Evolutionary conservation across 768 basidiomycete genomes (phyloP).

Genomic region (Asterophora parasitica): DNA sequence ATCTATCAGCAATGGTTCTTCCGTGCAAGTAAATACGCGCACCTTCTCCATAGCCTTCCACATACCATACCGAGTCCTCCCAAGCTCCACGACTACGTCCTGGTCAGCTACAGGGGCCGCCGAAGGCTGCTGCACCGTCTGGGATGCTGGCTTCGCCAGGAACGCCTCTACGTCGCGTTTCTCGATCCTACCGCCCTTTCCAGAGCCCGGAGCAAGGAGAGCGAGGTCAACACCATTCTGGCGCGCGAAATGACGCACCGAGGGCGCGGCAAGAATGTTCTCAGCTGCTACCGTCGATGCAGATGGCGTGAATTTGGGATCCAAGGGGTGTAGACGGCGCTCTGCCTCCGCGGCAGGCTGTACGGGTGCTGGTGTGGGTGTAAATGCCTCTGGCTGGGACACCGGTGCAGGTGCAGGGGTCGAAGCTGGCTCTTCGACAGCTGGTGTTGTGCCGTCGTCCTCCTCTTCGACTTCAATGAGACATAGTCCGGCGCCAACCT

Average conservation of each 20-base stretch:
- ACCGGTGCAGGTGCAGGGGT: background rate
- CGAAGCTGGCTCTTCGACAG: conserved; percentile 1
- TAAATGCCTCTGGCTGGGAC: background rate
- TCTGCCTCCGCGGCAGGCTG: conserved; percentile 1
- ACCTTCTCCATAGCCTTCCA: conserved; percentile 89
- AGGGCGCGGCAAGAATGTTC: conserved; percentile 65
- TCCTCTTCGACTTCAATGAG: conserved; percentile 78
- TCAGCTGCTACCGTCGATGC: background rate
- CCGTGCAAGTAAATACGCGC: conserved; percentile 8
- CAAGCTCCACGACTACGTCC: conserved; percentile 66
- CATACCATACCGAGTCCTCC: conserved; percentile 77
- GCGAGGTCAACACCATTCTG: conserved; percentile 59
- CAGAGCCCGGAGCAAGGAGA: conserved; percentile 58
- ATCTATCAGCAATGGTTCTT: background rate
- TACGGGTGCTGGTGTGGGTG: background rate
- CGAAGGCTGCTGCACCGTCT: background rate
- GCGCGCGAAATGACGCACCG: conserved; percentile 73
- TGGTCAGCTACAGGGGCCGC: conserved; percentile 14
- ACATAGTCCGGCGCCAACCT: conserved; percentile 76
- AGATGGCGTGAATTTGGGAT: conserved; percentile 41
- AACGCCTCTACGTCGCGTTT: conserved; percentile 68
- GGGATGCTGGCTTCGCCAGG: conserved; percentile 23
- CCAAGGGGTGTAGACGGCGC: conserved; percentile 44
- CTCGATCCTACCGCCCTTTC: conserved; percentile 70
- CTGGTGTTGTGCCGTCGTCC: conserved; percentile 17